A percentile compares a stretch with the other conserved stretches of the same genome.
phyloP scores from a whole-genome alignment of 345 rosid genomes.

The Salix brachista region DNA sequence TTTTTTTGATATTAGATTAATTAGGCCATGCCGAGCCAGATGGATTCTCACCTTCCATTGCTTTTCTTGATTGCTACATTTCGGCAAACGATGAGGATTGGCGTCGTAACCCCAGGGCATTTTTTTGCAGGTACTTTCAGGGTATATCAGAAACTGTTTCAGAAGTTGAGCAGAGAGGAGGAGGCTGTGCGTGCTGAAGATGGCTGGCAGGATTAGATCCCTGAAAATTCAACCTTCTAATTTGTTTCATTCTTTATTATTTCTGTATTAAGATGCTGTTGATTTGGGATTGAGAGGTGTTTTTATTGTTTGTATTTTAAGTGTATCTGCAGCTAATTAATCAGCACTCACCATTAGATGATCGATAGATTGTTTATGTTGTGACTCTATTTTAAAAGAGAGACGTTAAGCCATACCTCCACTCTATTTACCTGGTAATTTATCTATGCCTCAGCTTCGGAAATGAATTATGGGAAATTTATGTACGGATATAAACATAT shows the following conservation, averaged over 20 bases:
- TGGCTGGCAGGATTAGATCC: background rate
- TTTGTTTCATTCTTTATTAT: background rate
- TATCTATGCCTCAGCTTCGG: too few relatives aligned
- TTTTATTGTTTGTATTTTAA: background rate
- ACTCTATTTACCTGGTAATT: too few relatives aligned
- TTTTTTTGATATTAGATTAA: too few relatives aligned
- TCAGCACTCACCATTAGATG: background rate
- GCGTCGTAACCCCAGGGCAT: too few relatives aligned
- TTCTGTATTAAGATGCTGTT: background rate
- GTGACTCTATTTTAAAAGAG: background rate
- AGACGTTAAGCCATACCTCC: background rate
- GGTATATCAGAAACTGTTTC: constrained; percentile 54
- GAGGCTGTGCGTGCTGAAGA: constrained; percentile 69
- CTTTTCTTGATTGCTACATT: too few relatives aligned
- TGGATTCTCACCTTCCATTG: too few relatives aligned
- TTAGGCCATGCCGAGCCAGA: too few relatives aligned
- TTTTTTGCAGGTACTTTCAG: constrained; percentile 47
- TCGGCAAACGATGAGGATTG: background rate
- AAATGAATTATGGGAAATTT: too few relatives aligned
- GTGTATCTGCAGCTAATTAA: background rate
- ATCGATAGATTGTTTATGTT: background rate
- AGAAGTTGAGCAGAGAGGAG: constrained; percentile 51
- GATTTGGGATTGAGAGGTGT: background rate
- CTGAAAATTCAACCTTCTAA: background rate
- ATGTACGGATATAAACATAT: too few relatives aligned